Evolutionary conservation across 768 basidiomycete species (phyloP).

Genomic region (Lactarius sanguifluus): DNA sequence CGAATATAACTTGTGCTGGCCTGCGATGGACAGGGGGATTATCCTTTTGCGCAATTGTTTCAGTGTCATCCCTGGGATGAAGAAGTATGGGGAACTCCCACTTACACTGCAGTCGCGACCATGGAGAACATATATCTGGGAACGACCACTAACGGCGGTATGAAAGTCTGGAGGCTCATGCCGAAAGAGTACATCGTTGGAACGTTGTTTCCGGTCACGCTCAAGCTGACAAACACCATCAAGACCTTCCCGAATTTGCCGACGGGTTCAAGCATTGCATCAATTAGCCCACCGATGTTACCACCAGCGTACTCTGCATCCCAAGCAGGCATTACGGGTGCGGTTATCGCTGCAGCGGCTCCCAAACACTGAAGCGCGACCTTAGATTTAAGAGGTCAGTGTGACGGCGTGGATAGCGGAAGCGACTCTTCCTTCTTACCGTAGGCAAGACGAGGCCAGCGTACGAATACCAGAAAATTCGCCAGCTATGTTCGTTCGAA

Average conservation of each 20-base stretch:
- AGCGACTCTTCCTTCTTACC: conserved; percentile 42
- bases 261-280: conserved; percentile 58
- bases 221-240: conserved; percentile 69
- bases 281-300: conserved; percentile 62
- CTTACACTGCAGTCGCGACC: conserved; percentile 64
- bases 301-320: conserved; percentile 50
- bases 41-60: conserved; percentile 41
- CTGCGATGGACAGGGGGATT: conserved; percentile 69
- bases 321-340: conserved; percentile 57
- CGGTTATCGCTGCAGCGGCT: conserved; percentile 62
- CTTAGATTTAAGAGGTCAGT: conserved; percentile 28
- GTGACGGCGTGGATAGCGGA: conserved; percentile 11
- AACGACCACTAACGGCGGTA: conserved; percentile 56
- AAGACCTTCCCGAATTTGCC: conserved; percentile 71
- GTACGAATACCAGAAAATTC: conserved; percentile 64
- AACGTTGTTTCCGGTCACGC: conserved; percentile 77
- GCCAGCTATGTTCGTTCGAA: conserved; percentile 42
- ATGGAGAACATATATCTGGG: conserved; percentile 72
- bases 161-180: conserved; percentile 67
- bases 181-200: conserved; percentile 81
- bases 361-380: conserved; percentile 56
- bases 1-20: conserved; percentile 61
- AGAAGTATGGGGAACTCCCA: conserved; percentile 21
- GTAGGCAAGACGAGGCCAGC: conserved; percentile 60
- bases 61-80: background rate